Evolutionary conservation across 2,329 filamentous ascomycete species (phyloP).

Genomic region (Gnomoniopsis smithogilvyi): DNA sequence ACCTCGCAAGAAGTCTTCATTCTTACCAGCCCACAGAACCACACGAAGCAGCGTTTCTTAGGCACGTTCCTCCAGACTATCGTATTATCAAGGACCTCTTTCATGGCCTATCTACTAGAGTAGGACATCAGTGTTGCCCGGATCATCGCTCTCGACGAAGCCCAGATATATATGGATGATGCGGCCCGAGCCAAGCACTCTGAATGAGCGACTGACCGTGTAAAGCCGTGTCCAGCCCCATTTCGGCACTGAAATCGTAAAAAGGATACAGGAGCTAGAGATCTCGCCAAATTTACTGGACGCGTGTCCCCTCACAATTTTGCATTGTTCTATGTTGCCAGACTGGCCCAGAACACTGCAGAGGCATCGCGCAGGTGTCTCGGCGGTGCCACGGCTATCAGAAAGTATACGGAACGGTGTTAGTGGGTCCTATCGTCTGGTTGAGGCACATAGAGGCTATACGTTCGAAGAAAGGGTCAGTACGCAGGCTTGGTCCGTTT

Average conservation of each 20-base stretch:
- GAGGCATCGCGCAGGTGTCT: slow-evolving; percentile 29
- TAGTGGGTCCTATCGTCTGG: background rate
- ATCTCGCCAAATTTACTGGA: slow-evolving; percentile 67
- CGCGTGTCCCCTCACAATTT: slow-evolving; percentile 67
- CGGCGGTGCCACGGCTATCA: slow-evolving; percentile 19
- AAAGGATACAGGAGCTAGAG: slow-evolving; percentile 76
- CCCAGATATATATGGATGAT: slow-evolving; percentile 70
- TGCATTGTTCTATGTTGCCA: slow-evolving; percentile 62
- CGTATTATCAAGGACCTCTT: too few species aligned
- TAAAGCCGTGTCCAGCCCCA: slow-evolving; percentile 71
- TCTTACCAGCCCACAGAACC: too few species aligned
- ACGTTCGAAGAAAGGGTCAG: background rate
- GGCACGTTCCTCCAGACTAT: too few species aligned
- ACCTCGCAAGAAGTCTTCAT: too few species aligned
- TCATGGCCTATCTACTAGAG: background rate
- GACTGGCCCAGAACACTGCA: slow-evolving; percentile 29
- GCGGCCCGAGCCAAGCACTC: slow-evolving; percentile 48
- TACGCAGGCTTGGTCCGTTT: slow-evolving; percentile 32
- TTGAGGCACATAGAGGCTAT: background rate
- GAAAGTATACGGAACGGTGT: slow-evolving; percentile 16
- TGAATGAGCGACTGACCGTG: slow-evolving; percentile 61
- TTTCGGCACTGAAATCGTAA: slow-evolving; percentile 61
- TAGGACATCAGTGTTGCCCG: slow-evolving; percentile 40
- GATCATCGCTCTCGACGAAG: slow-evolving; percentile 71
- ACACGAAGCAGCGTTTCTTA: too few species aligned